Evolutionary conservation across 1,284 basidiomycete species (phyloP), one percentile per base, ranked within the genome.

Genomic region (Ceratorhiza oryzae-sativae): DNA sequence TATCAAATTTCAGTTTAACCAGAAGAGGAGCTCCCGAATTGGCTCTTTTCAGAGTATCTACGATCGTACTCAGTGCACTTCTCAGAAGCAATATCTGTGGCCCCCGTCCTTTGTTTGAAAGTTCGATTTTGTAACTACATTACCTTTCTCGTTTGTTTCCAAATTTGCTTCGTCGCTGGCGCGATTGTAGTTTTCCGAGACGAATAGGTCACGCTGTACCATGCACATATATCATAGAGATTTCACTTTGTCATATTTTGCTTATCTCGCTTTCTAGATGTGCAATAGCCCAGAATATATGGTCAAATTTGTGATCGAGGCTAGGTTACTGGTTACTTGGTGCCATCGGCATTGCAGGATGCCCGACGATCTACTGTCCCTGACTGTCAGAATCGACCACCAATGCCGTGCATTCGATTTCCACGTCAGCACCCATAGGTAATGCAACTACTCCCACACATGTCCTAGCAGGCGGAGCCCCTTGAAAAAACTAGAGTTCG

Each of bases 331-430:
- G 51, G 51, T 20, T 67, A 25, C 34, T 55, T 34, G 49, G 62
- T 67, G 25, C 62, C 62, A 36, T 67, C 62, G 62, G 62, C 18
- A 48, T 67, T 36, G 3, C 18, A 15, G 6, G 27, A 67, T 67
- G 32, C 62, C 62, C 62, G 62, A 67, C 39, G 30, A 45, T 45
- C 15, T 45, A 45, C 41, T 41, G 20, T 4, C 27, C 25, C 32
- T 49, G 32, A 46, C 30, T 25, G 30, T 46, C 32, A 5, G 27
- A 25, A 32, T 34, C 20, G 36, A 42, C 30, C 5, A 67, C 48
- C 25, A 67, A n/a, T 25, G 88, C 88, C 42, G 87, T 82, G 74
- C 87, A 89, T 76, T 90, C 89, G 53, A 90, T 86, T 81, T 90
- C 88, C 36, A 90, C 84, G 73, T 84, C 84, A 1, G 87, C 88